These are phyloP conservation scores for Coffea canephora DNA, from an alignment of 257 asterid species.

Conservation along the genomic window DNA sequence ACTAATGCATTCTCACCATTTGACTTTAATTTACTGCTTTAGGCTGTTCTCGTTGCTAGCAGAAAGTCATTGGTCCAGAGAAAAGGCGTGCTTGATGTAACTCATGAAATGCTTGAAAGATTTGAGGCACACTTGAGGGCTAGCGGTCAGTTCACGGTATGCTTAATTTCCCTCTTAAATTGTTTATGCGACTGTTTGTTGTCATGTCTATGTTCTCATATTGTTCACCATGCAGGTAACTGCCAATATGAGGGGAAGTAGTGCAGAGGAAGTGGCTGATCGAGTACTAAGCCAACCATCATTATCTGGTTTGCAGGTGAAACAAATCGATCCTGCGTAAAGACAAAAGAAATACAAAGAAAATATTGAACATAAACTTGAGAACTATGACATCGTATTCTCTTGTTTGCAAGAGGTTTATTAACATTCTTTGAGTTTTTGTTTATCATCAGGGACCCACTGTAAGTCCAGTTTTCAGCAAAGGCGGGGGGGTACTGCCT, in stretches of 20 bases:
- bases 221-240: constrained; percentile 53
- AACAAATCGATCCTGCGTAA: constrained; percentile 15
- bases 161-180: constrained; percentile 20
- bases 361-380: constrained; percentile 18
- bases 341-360: not conserved
- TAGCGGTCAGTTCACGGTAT: constrained; percentile 79
- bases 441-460: constrained; percentile 80
- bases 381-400: constrained; percentile 32
- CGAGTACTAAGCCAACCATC: constrained; percentile 78
- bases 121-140: constrained; percentile 95
- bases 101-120: constrained; percentile 97
- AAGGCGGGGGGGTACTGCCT: constrained; percentile 47
- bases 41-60: constrained; percentile 96
- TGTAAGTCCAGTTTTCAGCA: constrained; percentile 77
- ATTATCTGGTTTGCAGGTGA: constrained; percentile 88
- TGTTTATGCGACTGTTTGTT: constrained; percentile 1
- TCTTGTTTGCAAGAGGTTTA: constrained; percentile 15
- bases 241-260: constrained; percentile 95
- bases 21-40: constrained; percentile 23
- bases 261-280: constrained; percentile 92
- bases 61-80: constrained; percentile 76
- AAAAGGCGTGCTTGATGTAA: constrained; percentile 70
- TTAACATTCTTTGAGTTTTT: not conserved
- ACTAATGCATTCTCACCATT: constrained; percentile 9
- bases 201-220: constrained; percentile 20